Conservation (phyloP, 2,329 filamentous ascomycete genomes). For the Phialemonium atrogriseum region DNA sequence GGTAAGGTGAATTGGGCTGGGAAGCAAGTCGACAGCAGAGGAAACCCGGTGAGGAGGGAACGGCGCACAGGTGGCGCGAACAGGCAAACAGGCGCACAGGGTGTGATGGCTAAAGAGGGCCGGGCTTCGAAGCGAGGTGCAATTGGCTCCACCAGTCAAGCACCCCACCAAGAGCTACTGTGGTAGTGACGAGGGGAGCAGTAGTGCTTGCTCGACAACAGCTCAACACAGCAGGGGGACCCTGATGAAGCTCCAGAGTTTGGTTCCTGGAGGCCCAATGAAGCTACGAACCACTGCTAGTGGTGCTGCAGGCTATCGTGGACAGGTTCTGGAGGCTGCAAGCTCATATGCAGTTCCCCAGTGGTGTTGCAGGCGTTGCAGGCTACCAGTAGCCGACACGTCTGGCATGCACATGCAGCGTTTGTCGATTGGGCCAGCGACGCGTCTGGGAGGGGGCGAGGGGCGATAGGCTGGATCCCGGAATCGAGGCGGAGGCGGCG, state of each 20-base stretch:
- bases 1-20: not conserved
- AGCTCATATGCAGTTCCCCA: conserved; percentile 1
- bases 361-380: conserved; percentile 2
- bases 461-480: not conserved
- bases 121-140: conserved; percentile 13
- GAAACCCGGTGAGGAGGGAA: not conserved
- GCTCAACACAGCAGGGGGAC: too few relatives aligned
- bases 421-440: not conserved
- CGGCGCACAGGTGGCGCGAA: too few relatives aligned
- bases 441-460: not conserved
- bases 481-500: not conserved
- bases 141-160: conserved; percentile 10
- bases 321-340: not conserved
- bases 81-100: too few relatives aligned
- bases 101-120: too few relatives aligned
- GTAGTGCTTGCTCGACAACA: not conserved
- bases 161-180: too few relatives aligned
- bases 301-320: conserved; percentile 4
- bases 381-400: not conserved
- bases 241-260: too few relatives aligned
- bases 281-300: not conserved
- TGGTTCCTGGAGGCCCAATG: not conserved
- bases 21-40: not conserved
- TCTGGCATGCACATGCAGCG: conserved; percentile 3
- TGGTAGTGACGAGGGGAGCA: not conserved